Evolutionary conservation across 1,139 yeast species (phyloP).

Genomic region (Yamadazyma taylorii): DNA sequence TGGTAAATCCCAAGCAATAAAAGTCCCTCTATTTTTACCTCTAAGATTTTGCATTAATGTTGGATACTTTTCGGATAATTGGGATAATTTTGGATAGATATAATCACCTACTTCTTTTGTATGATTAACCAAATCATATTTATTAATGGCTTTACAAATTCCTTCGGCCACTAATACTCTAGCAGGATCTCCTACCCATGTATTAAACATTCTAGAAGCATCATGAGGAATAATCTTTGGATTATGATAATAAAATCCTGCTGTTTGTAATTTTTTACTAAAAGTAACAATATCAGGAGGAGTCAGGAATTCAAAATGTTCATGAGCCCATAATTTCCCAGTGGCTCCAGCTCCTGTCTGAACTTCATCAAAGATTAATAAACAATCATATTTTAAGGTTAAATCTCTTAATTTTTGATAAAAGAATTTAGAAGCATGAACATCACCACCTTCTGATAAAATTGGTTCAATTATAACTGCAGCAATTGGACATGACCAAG

Average conservation of each 20-base stretch:
- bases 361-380: slow-evolving; percentile 75
- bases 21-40: slow-evolving; percentile 71
- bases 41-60: slow-evolving; percentile 52
- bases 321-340: slow-evolving; percentile 81
- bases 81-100: slow-evolving; percentile 52
- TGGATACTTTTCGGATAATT: slow-evolving; percentile 52
- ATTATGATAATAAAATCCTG: slow-evolving; percentile 75
- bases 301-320: slow-evolving; percentile 65
- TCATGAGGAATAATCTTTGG: slow-evolving; percentile 62
- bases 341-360: slow-evolving; percentile 86
- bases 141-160: slow-evolving; percentile 58
- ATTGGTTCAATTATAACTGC: slow-evolving; percentile 76
- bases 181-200: slow-evolving; percentile 88
- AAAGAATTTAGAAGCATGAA: slow-evolving; percentile 71
- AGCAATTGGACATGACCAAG: slow-evolving; percentile 66
- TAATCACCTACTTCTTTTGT: slow-evolving; percentile 62
- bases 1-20: slow-evolving; percentile 70
- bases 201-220: slow-evolving; percentile 81
- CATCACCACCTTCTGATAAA: slow-evolving; percentile 85
- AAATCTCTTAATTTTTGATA: slow-evolving; percentile 75
- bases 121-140: slow-evolving; percentile 54
- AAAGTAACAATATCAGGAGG: slow-evolving; percentile 80
- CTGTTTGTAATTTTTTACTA: slow-evolving; percentile 80
- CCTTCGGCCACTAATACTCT: slow-evolving; percentile 69
- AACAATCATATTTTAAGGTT: slow-evolving; percentile 62